A percentile compares a stretch with the other conserved stretches of the same genome.
phyloP scores from a whole-genome alignment of 2,329 filamentous ascomycete genomes.

The Dothistroma pini region DNA sequence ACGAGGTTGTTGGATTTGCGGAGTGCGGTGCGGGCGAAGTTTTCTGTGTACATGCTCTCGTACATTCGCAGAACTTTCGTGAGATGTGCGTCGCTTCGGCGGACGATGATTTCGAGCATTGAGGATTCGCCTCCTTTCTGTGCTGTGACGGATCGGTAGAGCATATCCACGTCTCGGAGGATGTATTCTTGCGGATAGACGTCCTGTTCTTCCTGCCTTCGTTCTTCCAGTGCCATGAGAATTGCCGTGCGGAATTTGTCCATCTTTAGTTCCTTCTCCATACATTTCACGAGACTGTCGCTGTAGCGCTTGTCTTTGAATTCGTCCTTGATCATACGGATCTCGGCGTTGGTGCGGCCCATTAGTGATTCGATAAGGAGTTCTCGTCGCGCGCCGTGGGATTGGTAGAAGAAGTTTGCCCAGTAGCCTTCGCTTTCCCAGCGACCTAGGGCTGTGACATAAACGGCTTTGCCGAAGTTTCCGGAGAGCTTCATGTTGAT shows the following conservation, averaged over 20 bases:
- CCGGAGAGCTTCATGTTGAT: conserved; percentile 75
- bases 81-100: conserved; percentile 76
- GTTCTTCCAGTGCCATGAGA: conserved; percentile 75
- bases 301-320: conserved; percentile 91
- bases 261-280: conserved; percentile 88
- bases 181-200: conserved; percentile 54
- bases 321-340: conserved; percentile 76
- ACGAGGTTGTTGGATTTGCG: conserved; percentile 88
- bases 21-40: conserved; percentile 85
- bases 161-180: conserved; percentile 63
- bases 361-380: conserved; percentile 90
- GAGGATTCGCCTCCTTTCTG: conserved; percentile 76
- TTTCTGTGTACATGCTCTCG: conserved; percentile 66
- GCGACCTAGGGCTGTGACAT: conserved; percentile 79
- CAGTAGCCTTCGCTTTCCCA: conserved; percentile 97
- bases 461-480: conserved; percentile 84
- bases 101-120: conserved; percentile 81
- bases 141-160: conserved; percentile 68
- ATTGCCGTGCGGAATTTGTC: conserved; percentile 95
- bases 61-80: conserved; percentile 75
- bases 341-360: conserved; percentile 84
- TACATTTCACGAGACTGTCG: conserved; percentile 76
- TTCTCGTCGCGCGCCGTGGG: conserved; percentile 77
- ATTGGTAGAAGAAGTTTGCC: conserved; percentile 98
- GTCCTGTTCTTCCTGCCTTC: conserved; percentile 77